These are phyloP conservation scores for Botrytis medusae DNA, from an alignment of 2,329 filamentous ascomycete genomes.

Conservation along the genomic window DNA sequence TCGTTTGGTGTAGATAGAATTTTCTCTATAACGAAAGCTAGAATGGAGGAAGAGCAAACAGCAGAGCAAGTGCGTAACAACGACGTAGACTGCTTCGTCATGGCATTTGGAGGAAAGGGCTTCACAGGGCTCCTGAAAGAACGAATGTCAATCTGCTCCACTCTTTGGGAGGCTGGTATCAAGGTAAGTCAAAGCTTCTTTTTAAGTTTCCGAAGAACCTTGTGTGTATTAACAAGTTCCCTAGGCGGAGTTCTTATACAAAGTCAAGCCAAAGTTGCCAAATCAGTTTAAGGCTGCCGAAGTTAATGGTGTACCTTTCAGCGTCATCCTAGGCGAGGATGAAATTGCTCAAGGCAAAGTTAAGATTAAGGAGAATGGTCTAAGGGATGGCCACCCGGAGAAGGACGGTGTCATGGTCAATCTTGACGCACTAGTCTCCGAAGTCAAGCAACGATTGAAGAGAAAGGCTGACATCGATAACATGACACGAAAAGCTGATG, in stretches of 20 bases:
- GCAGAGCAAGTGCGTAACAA: constrained; percentile 59
- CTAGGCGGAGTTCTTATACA: constrained; percentile 81
- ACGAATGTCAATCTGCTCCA: constrained; percentile 75
- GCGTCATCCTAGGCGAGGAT: constrained; percentile 86
- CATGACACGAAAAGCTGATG: constrained; percentile 34
- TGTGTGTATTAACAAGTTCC: not conserved
- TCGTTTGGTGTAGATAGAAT: constrained; percentile 96
- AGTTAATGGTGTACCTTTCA: constrained; percentile 74
- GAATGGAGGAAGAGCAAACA: constrained; percentile 62
- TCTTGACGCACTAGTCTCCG: constrained; percentile 59
- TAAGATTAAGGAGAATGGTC: constrained; percentile 81
- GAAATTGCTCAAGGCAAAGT: constrained; percentile 82
- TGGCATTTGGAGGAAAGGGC: constrained; percentile 88
- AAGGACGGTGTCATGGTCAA: constrained; percentile 82
- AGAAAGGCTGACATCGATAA: constrained; percentile 39
- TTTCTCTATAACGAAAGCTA: constrained; percentile 84
- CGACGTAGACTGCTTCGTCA: constrained; percentile 88
- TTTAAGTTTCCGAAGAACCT: not conserved
- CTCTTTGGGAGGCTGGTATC: constrained; percentile 83
- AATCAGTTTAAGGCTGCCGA: constrained; percentile 93
- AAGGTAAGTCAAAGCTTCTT: constrained; percentile 53
- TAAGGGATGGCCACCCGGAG: constrained; percentile 79
- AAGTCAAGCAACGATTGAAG: constrained; percentile 56
- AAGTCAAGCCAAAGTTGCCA: constrained; percentile 84
- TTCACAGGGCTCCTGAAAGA: constrained; percentile 79